Conservation (phyloP, 176 grass and related monocot genomes). For the Hsuehochloa calcarea region DNA sequence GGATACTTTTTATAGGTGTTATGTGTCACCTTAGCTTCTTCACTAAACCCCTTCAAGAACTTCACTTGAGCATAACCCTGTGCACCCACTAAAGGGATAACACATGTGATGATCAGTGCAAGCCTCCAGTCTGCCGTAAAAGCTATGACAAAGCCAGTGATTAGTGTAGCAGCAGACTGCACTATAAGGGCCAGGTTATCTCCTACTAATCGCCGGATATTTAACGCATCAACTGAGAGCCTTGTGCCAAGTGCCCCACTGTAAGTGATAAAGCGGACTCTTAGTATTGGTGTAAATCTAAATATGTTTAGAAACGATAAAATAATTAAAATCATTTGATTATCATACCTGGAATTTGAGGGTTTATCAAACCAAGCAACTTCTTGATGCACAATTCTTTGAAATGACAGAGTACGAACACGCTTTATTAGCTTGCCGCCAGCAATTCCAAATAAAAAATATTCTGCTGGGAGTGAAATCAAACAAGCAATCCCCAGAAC, state of each 20-base stretch:
- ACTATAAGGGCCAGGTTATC: conserved; percentile 72
- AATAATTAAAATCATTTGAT: background rate
- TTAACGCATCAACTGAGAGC: conserved; percentile 77
- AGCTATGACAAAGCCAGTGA: conserved; percentile 66
- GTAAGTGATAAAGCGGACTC: conserved; percentile 10
- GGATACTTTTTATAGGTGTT: background rate
- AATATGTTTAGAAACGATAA: background rate
- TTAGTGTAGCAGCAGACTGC: conserved; percentile 52
- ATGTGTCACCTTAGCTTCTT: conserved; percentile 61
- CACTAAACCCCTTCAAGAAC: conserved; percentile 61
- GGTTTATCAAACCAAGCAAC: conserved; percentile 82
- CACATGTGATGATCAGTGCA: conserved; percentile 62
- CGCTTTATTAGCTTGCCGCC: conserved; percentile 80
- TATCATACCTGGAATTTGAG: conserved; percentile 66
- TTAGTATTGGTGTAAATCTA: background rate
- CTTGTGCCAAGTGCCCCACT: conserved; percentile 82
- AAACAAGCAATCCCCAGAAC: conserved; percentile 44
- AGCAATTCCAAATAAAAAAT: conserved; percentile 71
- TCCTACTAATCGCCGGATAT: conserved; percentile 70
- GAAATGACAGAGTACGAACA: conserved; percentile 58
- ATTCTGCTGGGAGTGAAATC: conserved; percentile 43
- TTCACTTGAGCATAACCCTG: conserved; percentile 67
- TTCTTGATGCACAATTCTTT: conserved; percentile 65
- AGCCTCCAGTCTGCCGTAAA: conserved; percentile 70
- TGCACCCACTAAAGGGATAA: conserved; percentile 58